These are phyloP conservation scores for Asterionellopsis glacialis DNA, from an alignment of 108 stramenopile genomes.

Conservation along the genomic window DNA sequence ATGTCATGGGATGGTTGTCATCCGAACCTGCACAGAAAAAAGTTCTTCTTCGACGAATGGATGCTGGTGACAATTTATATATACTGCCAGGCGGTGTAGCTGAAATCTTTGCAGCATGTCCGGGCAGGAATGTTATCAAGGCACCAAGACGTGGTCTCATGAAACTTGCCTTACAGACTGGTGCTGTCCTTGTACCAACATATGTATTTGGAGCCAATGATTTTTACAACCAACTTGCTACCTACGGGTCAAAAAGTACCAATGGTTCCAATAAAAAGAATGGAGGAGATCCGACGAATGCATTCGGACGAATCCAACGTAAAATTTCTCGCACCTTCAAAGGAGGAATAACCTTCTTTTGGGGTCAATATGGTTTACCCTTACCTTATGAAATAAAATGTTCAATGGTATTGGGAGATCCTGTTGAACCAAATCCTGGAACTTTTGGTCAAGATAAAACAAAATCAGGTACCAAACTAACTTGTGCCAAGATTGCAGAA, in stretches of 20 bases:
- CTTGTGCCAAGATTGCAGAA: slow-evolving; percentile 10
- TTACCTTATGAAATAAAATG: slow-evolving; percentile 8
- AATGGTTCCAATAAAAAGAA: too few relatives aligned
- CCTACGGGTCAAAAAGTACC: too few relatives aligned
- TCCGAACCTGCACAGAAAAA: background rate
- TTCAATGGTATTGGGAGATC: slow-evolving; percentile 14
- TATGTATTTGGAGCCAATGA: slow-evolving; percentile 22
- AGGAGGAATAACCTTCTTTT: slow-evolving; percentile 17
- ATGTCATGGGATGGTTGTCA: slow-evolving; percentile 6
- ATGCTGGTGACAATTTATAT: slow-evolving; percentile 8
- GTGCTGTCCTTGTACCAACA: slow-evolving; percentile 9
- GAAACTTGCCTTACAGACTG: slow-evolving; percentile 19
- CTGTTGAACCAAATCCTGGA: slow-evolving; percentile 6
- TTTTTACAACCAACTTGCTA: slow-evolving; percentile 2
- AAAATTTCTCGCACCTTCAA: slow-evolving; percentile 13
- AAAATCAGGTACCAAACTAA: slow-evolving; percentile 5
- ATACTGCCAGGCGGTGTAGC: slow-evolving; percentile 22
- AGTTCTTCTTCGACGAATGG: background rate
- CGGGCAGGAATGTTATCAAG: background rate
- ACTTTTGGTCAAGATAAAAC: background rate
- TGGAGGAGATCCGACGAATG: too few relatives aligned
- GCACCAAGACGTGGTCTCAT: slow-evolving; percentile 5
- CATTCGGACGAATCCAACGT: too few relatives aligned
- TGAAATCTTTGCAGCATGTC: slow-evolving; percentile 11
- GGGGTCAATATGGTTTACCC: slow-evolving; percentile 11